Percentiles rank a stretch among this genome's conserved stretches.
Conservation (phyloP, 495 filamentous ascomycete genomes). For the Schizothecium vesticola region DNA sequence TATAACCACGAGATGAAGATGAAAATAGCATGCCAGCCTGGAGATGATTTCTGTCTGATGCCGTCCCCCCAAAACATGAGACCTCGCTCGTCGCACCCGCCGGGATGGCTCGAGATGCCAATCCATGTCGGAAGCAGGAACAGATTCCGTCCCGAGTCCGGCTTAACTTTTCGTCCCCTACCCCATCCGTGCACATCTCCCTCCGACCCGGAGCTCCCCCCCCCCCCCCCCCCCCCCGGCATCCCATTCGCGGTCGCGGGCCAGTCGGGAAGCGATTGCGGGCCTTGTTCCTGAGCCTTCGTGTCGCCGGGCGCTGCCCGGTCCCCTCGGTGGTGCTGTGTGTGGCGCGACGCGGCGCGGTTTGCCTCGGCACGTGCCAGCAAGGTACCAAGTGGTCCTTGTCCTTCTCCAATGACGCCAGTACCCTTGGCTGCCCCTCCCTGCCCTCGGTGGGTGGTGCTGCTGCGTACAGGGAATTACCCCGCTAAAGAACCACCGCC, state of each 20-base stretch:
- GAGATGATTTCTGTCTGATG: no score
- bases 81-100: neutral
- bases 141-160: no score
- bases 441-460: neutral
- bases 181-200: no score
- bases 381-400: neutral
- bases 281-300: no score
- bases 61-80: neutral
- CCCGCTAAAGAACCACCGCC: neutral
- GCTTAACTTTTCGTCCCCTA: no score
- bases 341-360: neutral
- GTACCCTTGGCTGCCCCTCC: neutral
- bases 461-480: no score
- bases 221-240: neutral
- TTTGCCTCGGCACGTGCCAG: neutral
- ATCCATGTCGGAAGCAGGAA: no score
- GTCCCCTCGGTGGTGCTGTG: neutral
- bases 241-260: no score
- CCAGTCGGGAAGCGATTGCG: no score
- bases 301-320: neutral
- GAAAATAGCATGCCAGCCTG: neutral
- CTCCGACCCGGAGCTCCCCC: neutral
- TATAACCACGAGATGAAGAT: neutral
- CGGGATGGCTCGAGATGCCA: neutral
- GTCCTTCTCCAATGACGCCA: neutral